Conservation (phyloP, 2,329 filamentous ascomycete species). For the Apiospora malaysiana region DNA sequence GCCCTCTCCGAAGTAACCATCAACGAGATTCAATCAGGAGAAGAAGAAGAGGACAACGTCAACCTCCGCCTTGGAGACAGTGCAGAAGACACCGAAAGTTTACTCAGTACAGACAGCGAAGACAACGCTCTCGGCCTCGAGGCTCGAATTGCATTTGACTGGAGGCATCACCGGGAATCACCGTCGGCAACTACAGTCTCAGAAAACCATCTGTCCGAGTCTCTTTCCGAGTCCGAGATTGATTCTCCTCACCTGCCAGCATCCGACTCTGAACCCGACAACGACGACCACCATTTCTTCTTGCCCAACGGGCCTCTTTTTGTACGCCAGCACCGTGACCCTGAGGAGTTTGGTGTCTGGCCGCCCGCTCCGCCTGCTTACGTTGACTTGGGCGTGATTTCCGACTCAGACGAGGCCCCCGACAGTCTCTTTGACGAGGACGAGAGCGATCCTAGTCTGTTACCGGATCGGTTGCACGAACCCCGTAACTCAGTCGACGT, state of each 20-base stretch:
- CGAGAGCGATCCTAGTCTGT: not conserved
- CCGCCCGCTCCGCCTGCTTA: not conserved
- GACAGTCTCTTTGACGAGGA: not conserved
- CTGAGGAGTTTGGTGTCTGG: not conserved
- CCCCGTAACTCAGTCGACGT: not conserved
- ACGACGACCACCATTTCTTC: not conserved
- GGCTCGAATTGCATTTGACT: not conserved
- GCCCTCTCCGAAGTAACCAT: not conserved
- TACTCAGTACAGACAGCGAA: not conserved
- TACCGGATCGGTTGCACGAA: not conserved
- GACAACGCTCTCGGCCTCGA: not conserved
- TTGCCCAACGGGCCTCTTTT: constrained; percentile 18
- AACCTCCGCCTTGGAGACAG: not conserved
- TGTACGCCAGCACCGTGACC: not conserved
- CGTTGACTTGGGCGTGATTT: constrained; percentile 17
- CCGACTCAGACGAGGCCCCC: constrained; percentile 23
- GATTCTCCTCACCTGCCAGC: not conserved
- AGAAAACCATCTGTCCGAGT: not conserved
- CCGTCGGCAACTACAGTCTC: not conserved
- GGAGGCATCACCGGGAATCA: not conserved
- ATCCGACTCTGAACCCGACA: not conserved
- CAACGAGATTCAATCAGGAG: not conserved
- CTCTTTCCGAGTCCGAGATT: not conserved
- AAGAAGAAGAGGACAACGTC: not conserved
- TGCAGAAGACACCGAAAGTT: not conserved